Evolutionary conservation across 495 filamentous ascomycete species (phyloP).

Genomic region (Chaetomium cochliodes): DNA sequence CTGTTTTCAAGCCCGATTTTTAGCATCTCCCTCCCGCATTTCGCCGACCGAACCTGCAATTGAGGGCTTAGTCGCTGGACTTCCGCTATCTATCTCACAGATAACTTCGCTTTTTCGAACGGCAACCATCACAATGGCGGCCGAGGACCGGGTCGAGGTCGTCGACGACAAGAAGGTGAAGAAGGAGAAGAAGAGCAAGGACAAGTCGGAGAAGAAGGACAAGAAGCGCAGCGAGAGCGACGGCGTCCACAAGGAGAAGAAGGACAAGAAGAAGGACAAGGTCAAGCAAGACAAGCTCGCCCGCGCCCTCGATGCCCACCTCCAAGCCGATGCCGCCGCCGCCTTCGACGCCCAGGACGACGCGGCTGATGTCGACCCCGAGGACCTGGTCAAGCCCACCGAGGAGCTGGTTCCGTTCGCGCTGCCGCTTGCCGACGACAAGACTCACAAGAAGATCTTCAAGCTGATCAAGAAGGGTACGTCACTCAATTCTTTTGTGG

Average conservation of each 20-base stretch:
- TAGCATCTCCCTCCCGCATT: neutral
- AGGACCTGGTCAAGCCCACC: constrained; percentile 49
- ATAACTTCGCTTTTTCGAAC: neutral
- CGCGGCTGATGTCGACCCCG: constrained; percentile 30
- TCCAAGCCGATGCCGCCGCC: constrained; percentile 32
- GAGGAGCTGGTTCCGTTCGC: constrained; percentile 92
- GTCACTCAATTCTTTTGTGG: constrained; percentile 23
- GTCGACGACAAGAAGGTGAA: constrained; percentile 67
- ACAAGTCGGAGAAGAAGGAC: constrained; percentile 78
- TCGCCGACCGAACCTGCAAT: neutral
- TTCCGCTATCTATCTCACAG: neutral
- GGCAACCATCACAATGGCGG: constrained; percentile 28
- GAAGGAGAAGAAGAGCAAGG: constrained; percentile 79
- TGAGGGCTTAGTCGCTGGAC: neutral
- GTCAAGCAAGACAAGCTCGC: constrained; percentile 51
- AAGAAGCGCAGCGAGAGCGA: constrained; percentile 55
- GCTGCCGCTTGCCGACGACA: constrained; percentile 84
- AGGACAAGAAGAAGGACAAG: constrained; percentile 66
- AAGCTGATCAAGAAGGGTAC: constrained; percentile 93
- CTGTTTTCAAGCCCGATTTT: neutral
- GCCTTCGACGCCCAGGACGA: constrained; percentile 33
- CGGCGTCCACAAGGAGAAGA: constrained; percentile 59
- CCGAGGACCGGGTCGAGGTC: constrained; percentile 28
- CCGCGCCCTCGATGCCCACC: constrained; percentile 37
- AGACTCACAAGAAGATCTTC: constrained; percentile 85